These are phyloP conservation scores for Schrenkiella parvula DNA, from an alignment of 345 rosid genomes.

Conservation along the genomic window DNA sequence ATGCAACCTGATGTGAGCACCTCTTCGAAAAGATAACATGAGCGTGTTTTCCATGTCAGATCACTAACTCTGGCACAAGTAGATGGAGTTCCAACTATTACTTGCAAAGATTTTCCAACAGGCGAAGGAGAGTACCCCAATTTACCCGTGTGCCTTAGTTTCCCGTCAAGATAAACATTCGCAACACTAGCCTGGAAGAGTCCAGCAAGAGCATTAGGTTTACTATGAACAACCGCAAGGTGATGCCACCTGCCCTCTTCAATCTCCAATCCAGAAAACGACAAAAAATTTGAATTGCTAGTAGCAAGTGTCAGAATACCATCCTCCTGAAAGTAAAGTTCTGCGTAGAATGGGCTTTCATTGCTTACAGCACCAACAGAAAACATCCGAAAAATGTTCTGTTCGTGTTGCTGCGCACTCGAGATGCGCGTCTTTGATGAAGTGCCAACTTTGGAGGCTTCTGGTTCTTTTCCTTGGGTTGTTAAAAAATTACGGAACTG, in stretches of 20 bases:
- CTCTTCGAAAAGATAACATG: conserved; percentile 99
- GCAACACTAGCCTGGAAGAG: conserved; percentile 99
- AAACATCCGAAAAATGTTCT: conserved; percentile 65
- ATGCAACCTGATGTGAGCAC: conserved; percentile 94
- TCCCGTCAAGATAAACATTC: conserved; percentile 92
- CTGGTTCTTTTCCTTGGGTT: conserved; percentile 60
- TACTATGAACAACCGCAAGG: conserved; percentile 99
- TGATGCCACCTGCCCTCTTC: conserved; percentile 99
- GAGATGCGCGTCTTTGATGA: conserved; percentile 50
- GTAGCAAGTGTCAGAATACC: conserved; percentile 94
- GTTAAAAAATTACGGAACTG: conserved; percentile 74
- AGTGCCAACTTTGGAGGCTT: conserved; percentile 51
- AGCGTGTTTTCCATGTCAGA: conserved; percentile 88
- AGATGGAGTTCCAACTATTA: conserved; percentile 84
- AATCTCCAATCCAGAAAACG: conserved; percentile 93
- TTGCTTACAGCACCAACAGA: conserved; percentile 86
- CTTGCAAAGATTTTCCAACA: conserved; percentile 88
- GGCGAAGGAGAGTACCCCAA: conserved; percentile 99
- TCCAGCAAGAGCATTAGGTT: conserved; percentile 99
- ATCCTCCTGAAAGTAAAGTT: conserved; percentile 92
- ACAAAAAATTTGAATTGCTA: conserved; percentile 78
- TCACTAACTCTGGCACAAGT: conserved; percentile 76
- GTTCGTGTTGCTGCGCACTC: conserved; percentile 55
- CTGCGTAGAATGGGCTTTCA: conserved; percentile 76
- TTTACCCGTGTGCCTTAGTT: conserved; percentile 93